phyloP scores from a whole-genome alignment of 2,329 filamentous ascomycete genomes.

The Dissoconium aciculare region DNA sequence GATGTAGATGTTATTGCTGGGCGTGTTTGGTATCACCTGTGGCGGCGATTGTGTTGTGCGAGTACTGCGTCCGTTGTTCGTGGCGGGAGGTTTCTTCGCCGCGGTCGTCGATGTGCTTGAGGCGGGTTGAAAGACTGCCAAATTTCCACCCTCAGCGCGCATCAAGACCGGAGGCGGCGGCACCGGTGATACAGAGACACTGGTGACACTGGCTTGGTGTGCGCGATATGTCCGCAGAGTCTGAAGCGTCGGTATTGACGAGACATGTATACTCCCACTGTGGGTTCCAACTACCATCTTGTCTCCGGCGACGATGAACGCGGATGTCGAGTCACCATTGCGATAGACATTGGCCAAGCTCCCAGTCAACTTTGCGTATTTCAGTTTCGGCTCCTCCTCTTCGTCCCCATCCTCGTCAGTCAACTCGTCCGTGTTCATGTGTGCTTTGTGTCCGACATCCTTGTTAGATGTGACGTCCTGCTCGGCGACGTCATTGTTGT shows the following conservation, averaged over 20 bases:
- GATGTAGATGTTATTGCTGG: conserved; percentile 84
- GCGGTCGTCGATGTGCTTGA: conserved; percentile 4
- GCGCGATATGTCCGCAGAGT: conserved; percentile 76
- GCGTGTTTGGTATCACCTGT: conserved; percentile 49
- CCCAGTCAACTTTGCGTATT: conserved; percentile 77
- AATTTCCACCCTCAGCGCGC: conserved; percentile 9
- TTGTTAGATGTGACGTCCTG: not conserved
- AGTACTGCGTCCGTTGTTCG: conserved; percentile 3
- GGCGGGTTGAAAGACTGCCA: conserved; percentile 6
- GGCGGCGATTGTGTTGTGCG: conserved; percentile 32
- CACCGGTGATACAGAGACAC: conserved; percentile 77
- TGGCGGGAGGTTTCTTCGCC: not conserved
- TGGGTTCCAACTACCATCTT: conserved; percentile 97
- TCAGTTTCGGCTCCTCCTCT: conserved; percentile 85
- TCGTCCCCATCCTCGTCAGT: conserved; percentile 55
- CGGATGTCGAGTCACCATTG: conserved; percentile 86
- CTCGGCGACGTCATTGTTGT: conserved; percentile 3
- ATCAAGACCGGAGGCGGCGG: conserved; percentile 41
- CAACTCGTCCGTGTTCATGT: too few species aligned
- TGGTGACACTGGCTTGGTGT: conserved; percentile 80
- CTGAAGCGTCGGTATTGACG: conserved; percentile 70
- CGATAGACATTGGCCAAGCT: conserved; percentile 70
- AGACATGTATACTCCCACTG: conserved; percentile 87
- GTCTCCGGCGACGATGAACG: conserved; percentile 80
- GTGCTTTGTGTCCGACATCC: too few species aligned